Conservation (phyloP, 2,329 filamentous ascomycete species). For the Delphinella strobiligena region DNA sequence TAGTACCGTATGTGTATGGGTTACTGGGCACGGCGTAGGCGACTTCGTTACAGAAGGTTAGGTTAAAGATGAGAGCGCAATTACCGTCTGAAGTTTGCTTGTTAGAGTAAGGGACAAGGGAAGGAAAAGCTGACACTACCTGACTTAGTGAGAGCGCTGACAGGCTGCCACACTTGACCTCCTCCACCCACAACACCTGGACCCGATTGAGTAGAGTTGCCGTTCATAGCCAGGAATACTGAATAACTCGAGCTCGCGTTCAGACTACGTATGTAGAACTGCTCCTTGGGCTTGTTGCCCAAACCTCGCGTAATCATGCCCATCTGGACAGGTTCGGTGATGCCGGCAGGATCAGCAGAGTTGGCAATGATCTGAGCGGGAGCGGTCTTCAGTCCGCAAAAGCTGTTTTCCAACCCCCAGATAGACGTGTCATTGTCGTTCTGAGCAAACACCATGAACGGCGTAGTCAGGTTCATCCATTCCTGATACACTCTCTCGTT, state of each 20-base stretch:
- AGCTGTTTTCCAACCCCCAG: slow-evolving; percentile 63
- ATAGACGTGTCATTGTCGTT: slow-evolving; percentile 48
- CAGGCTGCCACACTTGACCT: slow-evolving; percentile 59
- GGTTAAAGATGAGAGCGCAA: slow-evolving; percentile 73
- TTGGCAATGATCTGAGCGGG: slow-evolving; percentile 47
- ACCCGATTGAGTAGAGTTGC: slow-evolving; percentile 40
- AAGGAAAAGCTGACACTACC: slow-evolving; percentile 39
- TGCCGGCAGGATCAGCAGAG: slow-evolving; percentile 31
- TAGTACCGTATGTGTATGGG: slow-evolving; percentile 46
- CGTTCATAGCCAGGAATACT: slow-evolving; percentile 57
- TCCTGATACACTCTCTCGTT: slow-evolving; percentile 37
- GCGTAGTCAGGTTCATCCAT: slow-evolving; percentile 44
- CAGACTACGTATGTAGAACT: slow-evolving; percentile 72
- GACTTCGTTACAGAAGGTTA: slow-evolving; percentile 79
- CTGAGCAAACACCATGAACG: slow-evolving; percentile 65
- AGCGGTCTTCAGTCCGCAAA: slow-evolving; percentile 61
- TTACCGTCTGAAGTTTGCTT: slow-evolving; percentile 48
- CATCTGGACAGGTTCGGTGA: slow-evolving; percentile 25
- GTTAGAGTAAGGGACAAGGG: slow-evolving; percentile 2
- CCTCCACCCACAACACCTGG: slow-evolving; percentile 54
- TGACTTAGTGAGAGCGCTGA: slow-evolving; percentile 66
- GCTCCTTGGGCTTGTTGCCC: slow-evolving; percentile 63
- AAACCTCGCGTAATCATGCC: slow-evolving; percentile 58
- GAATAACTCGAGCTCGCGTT: slow-evolving; percentile 60
- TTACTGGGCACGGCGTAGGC: slow-evolving; percentile 89